Evolutionary conservation across 768 basidiomycete genomes (phyloP).

Genomic region (Podaxis carcinomalis): DNA sequence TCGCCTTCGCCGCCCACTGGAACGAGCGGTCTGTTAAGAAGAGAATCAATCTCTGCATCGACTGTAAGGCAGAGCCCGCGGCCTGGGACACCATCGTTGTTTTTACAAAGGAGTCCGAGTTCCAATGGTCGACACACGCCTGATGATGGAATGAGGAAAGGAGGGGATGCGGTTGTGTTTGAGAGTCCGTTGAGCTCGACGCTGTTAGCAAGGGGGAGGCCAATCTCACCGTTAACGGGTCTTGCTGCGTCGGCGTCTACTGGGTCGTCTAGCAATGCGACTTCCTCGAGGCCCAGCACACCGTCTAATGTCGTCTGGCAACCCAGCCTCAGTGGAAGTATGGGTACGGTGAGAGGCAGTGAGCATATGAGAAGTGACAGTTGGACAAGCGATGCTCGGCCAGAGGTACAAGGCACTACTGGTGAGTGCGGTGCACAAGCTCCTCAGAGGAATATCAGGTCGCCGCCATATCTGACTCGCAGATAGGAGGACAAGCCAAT

Average conservation of each 20-base stretch:
- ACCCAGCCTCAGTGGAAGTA: constrained; percentile 21
- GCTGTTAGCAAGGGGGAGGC: constrained; percentile 52
- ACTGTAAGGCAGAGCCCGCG: constrained; percentile 39
- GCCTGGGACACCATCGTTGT: constrained; percentile 51
- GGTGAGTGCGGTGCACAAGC: background rate
- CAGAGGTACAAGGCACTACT: background rate
- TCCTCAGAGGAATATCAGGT: background rate
- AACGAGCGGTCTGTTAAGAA: constrained; percentile 38
- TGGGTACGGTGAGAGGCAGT: constrained; percentile 16
- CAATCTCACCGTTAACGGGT: constrained; percentile 66
- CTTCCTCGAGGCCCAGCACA: constrained; percentile 51
- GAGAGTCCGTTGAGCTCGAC: constrained; percentile 50
- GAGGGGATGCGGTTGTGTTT: constrained; percentile 35
- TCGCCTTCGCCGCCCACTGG: constrained; percentile 22
- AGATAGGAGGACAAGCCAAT: background rate
- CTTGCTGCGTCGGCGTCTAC: constrained; percentile 16
- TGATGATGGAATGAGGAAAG: constrained; percentile 36
- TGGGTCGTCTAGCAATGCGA: background rate
- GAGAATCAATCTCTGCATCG: constrained; percentile 51
- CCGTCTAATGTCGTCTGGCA: constrained; percentile 80
- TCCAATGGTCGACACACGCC: constrained; percentile 66
- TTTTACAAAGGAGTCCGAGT: constrained; percentile 44
- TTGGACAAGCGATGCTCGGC: constrained; percentile 39
- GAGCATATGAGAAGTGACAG: constrained; percentile 59
- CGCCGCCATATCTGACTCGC: constrained; percentile 7